Conservation (phyloP, 495 filamentous ascomycete genomes). For the Xylaria telfairii region DNA sequence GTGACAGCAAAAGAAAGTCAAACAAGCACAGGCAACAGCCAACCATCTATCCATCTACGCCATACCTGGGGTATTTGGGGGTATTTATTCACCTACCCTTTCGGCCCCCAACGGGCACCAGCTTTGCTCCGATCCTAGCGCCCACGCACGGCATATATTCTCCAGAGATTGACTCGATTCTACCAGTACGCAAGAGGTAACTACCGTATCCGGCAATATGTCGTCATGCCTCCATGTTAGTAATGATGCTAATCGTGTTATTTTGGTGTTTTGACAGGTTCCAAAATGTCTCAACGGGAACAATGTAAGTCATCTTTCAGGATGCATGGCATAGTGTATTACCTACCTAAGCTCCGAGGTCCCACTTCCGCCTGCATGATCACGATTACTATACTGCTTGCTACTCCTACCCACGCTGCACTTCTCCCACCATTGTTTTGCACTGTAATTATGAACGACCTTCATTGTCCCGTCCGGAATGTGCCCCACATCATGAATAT, state of each 20-base stretch:
- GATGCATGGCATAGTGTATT: slow-evolving; percentile 9
- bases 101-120: slow-evolving; percentile 15
- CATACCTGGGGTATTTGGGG: neutral
- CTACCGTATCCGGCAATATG: slow-evolving; percentile 19
- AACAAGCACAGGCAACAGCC: neutral
- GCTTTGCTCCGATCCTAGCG: neutral
- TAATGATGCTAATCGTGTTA: slow-evolving; percentile 9
- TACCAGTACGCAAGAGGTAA: slow-evolving; percentile 25
- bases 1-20: neutral
- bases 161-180: neutral
- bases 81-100: neutral
- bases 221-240: neutral
- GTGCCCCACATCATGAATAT: too few species aligned
- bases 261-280: neutral
- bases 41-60: neutral
- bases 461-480: neutral
- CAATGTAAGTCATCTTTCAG: slow-evolving; percentile 14
- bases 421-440: too few species aligned
- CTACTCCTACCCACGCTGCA: neutral
- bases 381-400: neutral
- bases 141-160: neutral
- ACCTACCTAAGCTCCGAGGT: neutral
- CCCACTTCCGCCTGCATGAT: neutral
- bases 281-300: slow-evolving; percentile 14
- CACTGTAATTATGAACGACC: neutral